A percentile compares a stretch with the other conserved stretches of the same genome.
These are phyloP conservation scores for Incumbomyces delicatus DNA, from an alignment of 2,329 filamentous ascomycete species.

Conservation along the genomic window DNA sequence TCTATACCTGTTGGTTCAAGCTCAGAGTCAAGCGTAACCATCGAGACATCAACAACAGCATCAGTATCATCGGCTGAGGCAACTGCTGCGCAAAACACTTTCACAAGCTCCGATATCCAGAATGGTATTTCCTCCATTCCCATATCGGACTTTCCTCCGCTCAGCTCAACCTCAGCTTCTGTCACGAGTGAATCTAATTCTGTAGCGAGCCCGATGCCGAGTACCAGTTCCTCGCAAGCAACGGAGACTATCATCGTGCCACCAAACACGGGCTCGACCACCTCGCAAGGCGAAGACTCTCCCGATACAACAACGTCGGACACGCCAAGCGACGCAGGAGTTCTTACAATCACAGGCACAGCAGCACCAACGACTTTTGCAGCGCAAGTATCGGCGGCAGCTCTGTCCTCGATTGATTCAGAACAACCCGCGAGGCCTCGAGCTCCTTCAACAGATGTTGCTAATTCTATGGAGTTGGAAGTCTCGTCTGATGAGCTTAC, in stretches of 20 bases:
- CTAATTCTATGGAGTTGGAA: background rate
- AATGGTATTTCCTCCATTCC: slow-evolving; percentile 1
- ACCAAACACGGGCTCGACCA: background rate
- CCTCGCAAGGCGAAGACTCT: background rate
- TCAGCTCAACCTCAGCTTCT: background rate
- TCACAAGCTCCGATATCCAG: background rate
- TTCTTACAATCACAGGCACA: slow-evolving; percentile 1
- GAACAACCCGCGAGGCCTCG: background rate
- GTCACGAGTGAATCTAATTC: background rate
- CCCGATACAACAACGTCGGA: background rate
- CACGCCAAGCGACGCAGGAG: background rate
- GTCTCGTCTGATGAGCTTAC: background rate
- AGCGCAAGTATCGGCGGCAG: background rate
- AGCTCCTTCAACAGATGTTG: background rate
- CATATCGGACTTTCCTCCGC: background rate
- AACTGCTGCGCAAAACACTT: background rate
- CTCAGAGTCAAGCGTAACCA: background rate
- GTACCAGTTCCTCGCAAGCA: background rate
- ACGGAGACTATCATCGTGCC: slow-evolving; percentile 1
- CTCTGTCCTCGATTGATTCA: background rate
- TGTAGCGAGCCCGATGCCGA: background rate
- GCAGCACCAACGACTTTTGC: background rate
- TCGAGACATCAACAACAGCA: background rate
- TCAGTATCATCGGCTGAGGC: background rate
- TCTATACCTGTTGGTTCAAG: background rate